Conservation (phyloP, 495 filamentous ascomycete species). For the Neurospora sublineolata region DNA sequence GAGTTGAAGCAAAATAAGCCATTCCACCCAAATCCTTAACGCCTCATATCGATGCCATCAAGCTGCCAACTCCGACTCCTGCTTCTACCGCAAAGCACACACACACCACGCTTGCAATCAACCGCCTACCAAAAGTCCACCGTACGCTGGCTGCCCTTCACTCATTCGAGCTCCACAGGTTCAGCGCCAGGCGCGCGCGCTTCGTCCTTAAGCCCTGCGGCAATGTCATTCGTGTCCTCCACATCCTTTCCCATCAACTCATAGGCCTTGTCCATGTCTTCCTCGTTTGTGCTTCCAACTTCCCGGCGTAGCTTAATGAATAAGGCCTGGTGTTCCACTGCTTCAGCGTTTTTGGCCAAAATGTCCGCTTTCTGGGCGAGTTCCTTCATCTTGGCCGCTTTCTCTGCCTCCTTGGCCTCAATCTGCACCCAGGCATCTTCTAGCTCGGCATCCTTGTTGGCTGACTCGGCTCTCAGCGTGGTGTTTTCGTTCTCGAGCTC, state of each 20-base stretch:
- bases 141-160: neutral
- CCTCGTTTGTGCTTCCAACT: neutral
- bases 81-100: neutral
- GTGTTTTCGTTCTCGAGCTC: neutral
- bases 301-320: neutral
- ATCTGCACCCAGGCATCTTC: neutral
- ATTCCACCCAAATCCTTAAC: neutral
- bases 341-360: neutral
- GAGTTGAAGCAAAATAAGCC: neutral
- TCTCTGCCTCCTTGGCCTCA: neutral
- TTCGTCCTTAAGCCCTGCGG: neutral
- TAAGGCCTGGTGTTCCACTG: neutral
- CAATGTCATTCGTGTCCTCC: neutral
- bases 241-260: neutral
- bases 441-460: neutral
- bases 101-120: neutral
- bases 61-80: neutral
- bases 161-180: neutral
- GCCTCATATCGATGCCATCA: neutral
- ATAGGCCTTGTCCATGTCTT: neutral
- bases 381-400: neutral
- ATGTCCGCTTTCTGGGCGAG: neutral
- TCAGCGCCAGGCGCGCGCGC: neutral
- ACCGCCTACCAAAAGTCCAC: neutral
- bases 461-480: neutral